Evolutionary conservation across 2,329 filamentous ascomycete species (phyloP).

Genomic region (Sporothrix brasiliensis): DNA sequence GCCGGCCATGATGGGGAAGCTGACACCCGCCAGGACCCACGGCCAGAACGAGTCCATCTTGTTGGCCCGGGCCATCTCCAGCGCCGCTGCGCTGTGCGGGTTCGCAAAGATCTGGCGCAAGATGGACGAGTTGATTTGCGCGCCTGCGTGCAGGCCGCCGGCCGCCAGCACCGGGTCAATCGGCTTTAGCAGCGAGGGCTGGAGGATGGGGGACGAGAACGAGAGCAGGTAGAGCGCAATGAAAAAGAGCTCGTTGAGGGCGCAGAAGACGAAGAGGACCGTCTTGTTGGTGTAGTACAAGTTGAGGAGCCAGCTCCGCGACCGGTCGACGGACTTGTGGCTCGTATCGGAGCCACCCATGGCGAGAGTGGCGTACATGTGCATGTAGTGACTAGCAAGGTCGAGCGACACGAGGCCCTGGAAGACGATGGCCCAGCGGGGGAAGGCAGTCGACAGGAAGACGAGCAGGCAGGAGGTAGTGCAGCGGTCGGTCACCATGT

Average conservation of each 20-base stretch:
- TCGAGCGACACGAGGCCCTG: constrained; percentile 91
- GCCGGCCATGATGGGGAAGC: constrained; percentile 81
- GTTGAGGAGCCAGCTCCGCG: constrained; percentile 85
- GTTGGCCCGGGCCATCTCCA: constrained; percentile 91
- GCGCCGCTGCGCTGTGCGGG: constrained; percentile 87
- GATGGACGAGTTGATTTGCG: constrained; percentile 68
- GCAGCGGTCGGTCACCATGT: constrained; percentile 99
- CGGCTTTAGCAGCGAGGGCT: constrained; percentile 75
- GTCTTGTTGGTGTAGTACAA: constrained; percentile 97
- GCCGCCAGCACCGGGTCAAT: constrained; percentile 47
- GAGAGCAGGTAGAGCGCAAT: constrained; percentile 97
- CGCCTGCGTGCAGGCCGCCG: constrained; percentile 64
- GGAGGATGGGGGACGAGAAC: constrained; percentile 88
- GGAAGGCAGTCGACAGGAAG: constrained; percentile 92
- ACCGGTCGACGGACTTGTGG: constrained; percentile 93
- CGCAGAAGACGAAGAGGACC: constrained; percentile 88
- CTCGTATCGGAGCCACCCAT: constrained; percentile 79
- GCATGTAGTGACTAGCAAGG: constrained; percentile 95
- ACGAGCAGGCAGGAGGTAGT: constrained; percentile 94
- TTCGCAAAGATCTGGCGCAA: constrained; percentile 79
- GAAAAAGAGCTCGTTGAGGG: constrained; percentile 94
- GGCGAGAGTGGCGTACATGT: constrained; percentile 94
- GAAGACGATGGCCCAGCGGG: constrained; percentile 90
- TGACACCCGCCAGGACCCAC: constrained; percentile 79
- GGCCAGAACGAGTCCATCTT: constrained; percentile 69